Conservation (phyloP, 805 yeast genomes). For the Candida michaelii region DNA sequence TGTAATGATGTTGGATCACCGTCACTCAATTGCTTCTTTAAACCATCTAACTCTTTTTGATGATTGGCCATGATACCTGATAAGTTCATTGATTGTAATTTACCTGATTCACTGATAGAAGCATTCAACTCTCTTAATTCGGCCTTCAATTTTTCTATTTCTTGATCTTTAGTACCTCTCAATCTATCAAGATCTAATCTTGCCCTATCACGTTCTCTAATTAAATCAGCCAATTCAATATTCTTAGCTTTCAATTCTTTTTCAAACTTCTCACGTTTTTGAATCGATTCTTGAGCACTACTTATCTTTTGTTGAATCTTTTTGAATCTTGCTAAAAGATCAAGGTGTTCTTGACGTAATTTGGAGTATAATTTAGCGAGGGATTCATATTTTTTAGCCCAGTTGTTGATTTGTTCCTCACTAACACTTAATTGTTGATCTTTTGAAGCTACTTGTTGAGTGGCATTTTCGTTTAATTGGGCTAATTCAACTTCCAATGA, state of each 20-base stretch:
- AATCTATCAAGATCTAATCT: constrained; percentile 74
- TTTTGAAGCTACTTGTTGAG: constrained; percentile 71
- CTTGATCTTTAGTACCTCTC: constrained; percentile 62
- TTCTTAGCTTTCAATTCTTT: constrained; percentile 83
- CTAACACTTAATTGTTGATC: constrained; percentile 67
- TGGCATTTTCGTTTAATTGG: constrained; percentile 60
- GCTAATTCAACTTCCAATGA: constrained; percentile 72
- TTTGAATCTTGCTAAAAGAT: constrained; percentile 72
- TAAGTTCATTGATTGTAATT: constrained; percentile 62
- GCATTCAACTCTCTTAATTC: constrained; percentile 61
- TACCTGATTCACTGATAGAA: constrained; percentile 58
- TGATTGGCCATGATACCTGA: constrained; percentile 55
- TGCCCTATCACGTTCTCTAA: constrained; percentile 87
- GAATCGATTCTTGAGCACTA: constrained; percentile 85
- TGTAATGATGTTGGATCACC: constrained; percentile 37
- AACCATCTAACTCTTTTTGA: constrained; percentile 56
- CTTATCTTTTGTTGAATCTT: constrained; percentile 83
- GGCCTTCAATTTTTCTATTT: constrained; percentile 63
- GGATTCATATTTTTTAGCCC: constrained; percentile 87
- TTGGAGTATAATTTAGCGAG: constrained; percentile 88
- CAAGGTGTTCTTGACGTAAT: constrained; percentile 87
- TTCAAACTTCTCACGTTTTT: constrained; percentile 77
- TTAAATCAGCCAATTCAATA: constrained; percentile 82
- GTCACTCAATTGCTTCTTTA: constrained; percentile 47
- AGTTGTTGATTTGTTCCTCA: constrained; percentile 71